phyloP scores from a whole-genome alignment of 2,329 filamentous ascomycete genomes.

The Penicillium nordicum region DNA sequence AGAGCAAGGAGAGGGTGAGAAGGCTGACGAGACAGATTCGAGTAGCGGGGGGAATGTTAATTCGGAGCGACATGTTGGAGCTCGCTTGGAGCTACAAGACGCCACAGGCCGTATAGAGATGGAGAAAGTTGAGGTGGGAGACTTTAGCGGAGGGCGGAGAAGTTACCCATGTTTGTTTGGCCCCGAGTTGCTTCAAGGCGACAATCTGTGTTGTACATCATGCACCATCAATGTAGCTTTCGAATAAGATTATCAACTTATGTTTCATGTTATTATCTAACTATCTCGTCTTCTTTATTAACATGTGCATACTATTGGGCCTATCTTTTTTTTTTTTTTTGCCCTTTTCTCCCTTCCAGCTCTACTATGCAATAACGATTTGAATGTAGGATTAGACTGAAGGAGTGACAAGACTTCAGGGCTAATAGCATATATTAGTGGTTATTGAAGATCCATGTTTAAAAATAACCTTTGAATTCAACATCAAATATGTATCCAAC shows the following conservation, averaged over 20 bases:
- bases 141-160: conserved; percentile 6
- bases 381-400: too few relatives aligned
- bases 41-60: conserved; percentile 91
- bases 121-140: conserved; percentile 8
- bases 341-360: too few relatives aligned
- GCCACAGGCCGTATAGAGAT: conserved; percentile 3
- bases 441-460: background rate
- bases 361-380: too few relatives aligned
- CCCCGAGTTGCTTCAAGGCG: background rate
- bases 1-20: conserved; percentile 71
- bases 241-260: background rate
- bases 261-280: background rate
- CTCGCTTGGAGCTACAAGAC: conserved; percentile 7
- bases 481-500: background rate
- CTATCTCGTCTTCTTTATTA: background rate
- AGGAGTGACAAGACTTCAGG: too few relatives aligned
- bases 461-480: background rate
- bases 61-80: conserved; percentile 68
- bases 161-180: background rate
- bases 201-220: background rate
- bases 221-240: too few relatives aligned
- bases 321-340: background rate
- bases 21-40: conserved; percentile 74
- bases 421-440: background rate
- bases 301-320: too few relatives aligned